Evolutionary conservation across 768 basidiomycete species (phyloP).

Genomic region (Leucocoprinus birnbaumii): DNA sequence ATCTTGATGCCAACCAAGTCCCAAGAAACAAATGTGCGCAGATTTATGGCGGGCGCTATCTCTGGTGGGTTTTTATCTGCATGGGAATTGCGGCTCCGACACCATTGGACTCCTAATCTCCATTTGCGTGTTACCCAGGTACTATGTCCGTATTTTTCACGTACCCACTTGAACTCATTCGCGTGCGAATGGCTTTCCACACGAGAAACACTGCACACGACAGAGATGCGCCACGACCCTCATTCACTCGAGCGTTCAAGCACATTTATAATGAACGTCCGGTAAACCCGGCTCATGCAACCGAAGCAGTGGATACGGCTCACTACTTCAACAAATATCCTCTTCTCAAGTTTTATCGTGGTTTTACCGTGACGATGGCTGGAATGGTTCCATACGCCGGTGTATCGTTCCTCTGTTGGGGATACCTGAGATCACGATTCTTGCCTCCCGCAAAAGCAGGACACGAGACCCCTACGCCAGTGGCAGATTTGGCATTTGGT

Average conservation of each 20-base stretch:
- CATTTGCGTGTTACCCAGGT: constrained; percentile 39
- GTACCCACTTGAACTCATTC: constrained; percentile 93
- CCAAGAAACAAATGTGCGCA: constrained; percentile 71
- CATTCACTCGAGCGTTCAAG: constrained; percentile 51
- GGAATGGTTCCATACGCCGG: constrained; percentile 98
- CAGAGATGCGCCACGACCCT: constrained; percentile 33
- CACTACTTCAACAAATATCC: constrained; percentile 60
- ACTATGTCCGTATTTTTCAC: constrained; percentile 87
- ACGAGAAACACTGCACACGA: constrained; percentile 37
- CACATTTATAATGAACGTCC: constrained; percentile 73
- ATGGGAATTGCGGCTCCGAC: not conserved
- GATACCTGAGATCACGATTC: constrained; percentile 61
- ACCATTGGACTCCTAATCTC: constrained; percentile 2
- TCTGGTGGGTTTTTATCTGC: constrained; percentile 58
- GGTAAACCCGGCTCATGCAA: constrained; percentile 16
- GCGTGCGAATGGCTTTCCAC: constrained; percentile 93
- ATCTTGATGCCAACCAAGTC: constrained; percentile 81
- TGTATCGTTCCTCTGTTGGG: constrained; percentile 92
- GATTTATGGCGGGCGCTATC: constrained; percentile 84
- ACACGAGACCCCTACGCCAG: constrained; percentile 35
- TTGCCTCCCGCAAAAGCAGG: constrained; percentile 41
- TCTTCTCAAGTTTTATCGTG: constrained; percentile 90
- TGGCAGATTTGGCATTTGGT: constrained; percentile 77
- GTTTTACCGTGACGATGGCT: constrained; percentile 88
- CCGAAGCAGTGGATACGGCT: constrained; percentile 18